Conservation (phyloP, 2,329 filamentous ascomycete species). For the Pseudogymnoascus sp. region DNA sequence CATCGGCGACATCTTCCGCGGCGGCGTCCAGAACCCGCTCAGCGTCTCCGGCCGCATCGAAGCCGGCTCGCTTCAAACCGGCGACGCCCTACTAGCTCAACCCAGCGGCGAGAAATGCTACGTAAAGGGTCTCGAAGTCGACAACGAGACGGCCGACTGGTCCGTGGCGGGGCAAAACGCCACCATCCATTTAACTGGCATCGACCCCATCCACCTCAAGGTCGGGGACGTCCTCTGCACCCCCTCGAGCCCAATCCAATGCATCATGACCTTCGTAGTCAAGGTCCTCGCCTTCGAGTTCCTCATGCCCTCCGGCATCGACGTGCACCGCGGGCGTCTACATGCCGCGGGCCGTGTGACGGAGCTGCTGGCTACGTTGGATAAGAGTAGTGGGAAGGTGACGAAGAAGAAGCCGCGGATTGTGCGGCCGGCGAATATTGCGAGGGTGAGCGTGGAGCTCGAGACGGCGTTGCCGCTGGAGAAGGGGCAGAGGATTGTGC, state of each 20-base stretch:
- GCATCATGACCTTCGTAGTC: slow-evolving; percentile 65
- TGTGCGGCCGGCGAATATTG: slow-evolving; percentile 70
- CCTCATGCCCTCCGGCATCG: slow-evolving; percentile 78
- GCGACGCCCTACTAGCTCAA: slow-evolving; percentile 70
- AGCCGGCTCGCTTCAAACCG: slow-evolving; percentile 72
- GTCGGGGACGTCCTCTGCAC: slow-evolving; percentile 83
- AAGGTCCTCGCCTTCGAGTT: slow-evolving; percentile 88
- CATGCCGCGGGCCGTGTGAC: slow-evolving; percentile 69
- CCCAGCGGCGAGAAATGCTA: slow-evolving; percentile 74
- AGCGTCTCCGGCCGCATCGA: slow-evolving; percentile 84
- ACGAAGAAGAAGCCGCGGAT: slow-evolving; percentile 79
- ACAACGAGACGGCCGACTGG: slow-evolving; percentile 70
- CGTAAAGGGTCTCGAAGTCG: slow-evolving; percentile 73
- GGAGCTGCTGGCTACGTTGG: slow-evolving; percentile 62
- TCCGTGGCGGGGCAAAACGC: slow-evolving; percentile 87
- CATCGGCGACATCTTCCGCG: slow-evolving; percentile 78
- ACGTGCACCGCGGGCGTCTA: slow-evolving; percentile 78
- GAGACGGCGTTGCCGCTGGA: slow-evolving; percentile 71
- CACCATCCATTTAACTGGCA: slow-evolving; percentile 72
- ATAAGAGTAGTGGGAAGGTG: slow-evolving; percentile 68
- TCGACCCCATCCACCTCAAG: slow-evolving; percentile 74
- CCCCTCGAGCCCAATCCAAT: slow-evolving; percentile 56
- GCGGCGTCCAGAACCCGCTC: slow-evolving; percentile 68
- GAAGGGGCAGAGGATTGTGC: slow-evolving; percentile 67
- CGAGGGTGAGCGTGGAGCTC: slow-evolving; percentile 67